Evolutionary conservation across 345 rosid species (phyloP).

Genomic region (Populus pruinosa): DNA sequence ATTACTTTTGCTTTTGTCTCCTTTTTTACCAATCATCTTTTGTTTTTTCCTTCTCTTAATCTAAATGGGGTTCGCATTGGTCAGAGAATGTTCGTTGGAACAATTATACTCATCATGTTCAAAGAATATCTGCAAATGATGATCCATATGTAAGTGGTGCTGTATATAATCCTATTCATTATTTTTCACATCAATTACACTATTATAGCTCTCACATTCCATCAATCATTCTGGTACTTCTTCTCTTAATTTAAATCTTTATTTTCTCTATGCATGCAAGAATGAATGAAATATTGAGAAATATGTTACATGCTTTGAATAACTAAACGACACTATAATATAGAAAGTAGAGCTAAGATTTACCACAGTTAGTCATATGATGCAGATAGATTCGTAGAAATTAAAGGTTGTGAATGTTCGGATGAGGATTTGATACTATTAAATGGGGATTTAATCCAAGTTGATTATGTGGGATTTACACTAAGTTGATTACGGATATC

Average conservation of each 20-base stretch:
- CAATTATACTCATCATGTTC: conserved; percentile 9
- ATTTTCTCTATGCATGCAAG: background rate
- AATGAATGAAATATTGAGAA: background rate
- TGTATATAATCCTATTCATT: no score
- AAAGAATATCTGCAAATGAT: background rate
- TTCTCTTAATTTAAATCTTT: background rate
- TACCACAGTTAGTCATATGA: background rate
- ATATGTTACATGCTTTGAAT: background rate
- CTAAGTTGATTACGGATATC: no score
- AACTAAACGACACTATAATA: no score
- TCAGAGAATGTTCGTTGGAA: conserved; percentile 24
- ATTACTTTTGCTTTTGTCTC: conserved; percentile 13
- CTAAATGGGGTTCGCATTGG: conserved; percentile 2
- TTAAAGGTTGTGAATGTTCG: fast-evolving
- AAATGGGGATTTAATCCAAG: no score
- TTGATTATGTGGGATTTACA: no score
- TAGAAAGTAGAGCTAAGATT: background rate
- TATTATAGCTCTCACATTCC: background rate
- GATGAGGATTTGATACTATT: no score
- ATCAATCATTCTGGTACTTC: background rate
- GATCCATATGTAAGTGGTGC: no score
- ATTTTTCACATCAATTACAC: background rate
- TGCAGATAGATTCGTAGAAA: no score
- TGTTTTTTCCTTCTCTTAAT: background rate
- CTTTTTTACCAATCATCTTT: background rate